Conservation (phyloP, 2,329 filamentous ascomycete species). For the Cordyceps fumosorosea region DNA sequence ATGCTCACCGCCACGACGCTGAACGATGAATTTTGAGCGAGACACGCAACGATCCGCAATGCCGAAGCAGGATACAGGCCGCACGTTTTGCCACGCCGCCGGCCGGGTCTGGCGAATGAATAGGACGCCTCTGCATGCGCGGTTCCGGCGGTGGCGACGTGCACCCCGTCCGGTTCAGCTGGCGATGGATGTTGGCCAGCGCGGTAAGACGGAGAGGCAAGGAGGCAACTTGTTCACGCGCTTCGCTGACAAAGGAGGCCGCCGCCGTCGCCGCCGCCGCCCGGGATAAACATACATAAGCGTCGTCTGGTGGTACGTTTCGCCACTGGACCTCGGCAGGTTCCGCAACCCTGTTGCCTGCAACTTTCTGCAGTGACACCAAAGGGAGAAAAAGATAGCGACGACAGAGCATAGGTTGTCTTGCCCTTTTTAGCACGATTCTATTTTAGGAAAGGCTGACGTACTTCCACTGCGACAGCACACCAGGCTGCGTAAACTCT, state of each 20-base stretch:
- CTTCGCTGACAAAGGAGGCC: neutral
- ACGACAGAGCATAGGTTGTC: neutral
- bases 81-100: neutral
- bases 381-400: neutral
- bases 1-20: neutral
- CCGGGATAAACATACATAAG: neutral
- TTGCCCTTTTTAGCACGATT: neutral
- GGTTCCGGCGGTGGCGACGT: neutral
- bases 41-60: neutral
- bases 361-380: neutral
- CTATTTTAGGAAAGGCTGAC: slow-evolving; percentile 4
- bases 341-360: neutral
- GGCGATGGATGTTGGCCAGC: neutral
- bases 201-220: too few relatives aligned
- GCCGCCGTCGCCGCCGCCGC: neutral
- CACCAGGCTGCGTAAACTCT: neutral
- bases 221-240: neutral
- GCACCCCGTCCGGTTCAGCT: neutral
- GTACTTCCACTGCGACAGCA: neutral
- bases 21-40: neutral
- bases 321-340: neutral
- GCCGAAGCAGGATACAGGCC: neutral
- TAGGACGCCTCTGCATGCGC: neutral
- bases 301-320: neutral
- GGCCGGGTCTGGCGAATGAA: neutral